These are phyloP conservation scores for Penicillium fimorum DNA, from an alignment of 495 filamentous ascomycete species.

Conservation along the genomic window DNA sequence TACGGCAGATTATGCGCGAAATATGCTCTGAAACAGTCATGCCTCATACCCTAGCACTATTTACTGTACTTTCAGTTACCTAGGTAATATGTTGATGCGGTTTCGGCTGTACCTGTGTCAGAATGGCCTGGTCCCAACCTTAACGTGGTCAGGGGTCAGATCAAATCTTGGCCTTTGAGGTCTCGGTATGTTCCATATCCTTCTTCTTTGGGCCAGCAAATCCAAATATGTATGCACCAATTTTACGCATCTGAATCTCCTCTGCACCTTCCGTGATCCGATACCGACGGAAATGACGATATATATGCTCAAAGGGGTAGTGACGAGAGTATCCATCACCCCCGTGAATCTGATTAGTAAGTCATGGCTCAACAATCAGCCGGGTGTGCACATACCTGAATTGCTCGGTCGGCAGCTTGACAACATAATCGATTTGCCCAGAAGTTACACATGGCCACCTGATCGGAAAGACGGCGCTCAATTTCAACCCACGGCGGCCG, in stretches of 20 bases:
- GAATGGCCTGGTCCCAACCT: not conserved
- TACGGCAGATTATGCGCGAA: not conserved
- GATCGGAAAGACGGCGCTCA: slow-evolving; percentile 52
- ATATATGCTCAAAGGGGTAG: slow-evolving; percentile 53
- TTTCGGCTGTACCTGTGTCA: not conserved
- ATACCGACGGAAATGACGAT: slow-evolving; percentile 50
- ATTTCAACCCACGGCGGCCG: slow-evolving; percentile 42
- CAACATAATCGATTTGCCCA: slow-evolving; percentile 59
- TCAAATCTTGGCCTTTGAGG: slow-evolving; percentile 20
- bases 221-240: slow-evolving; percentile 47
- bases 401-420: slow-evolving; percentile 58
- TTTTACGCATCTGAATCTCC: slow-evolving; percentile 50
- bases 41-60: not conserved
- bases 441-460: slow-evolving; percentile 64
- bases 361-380: not conserved
- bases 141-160: not conserved
- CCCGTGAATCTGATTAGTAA: slow-evolving; percentile 44
- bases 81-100: not conserved
- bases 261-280: slow-evolving; percentile 52
- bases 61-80: not conserved
- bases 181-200: slow-evolving; percentile 4
- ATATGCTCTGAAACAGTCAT: not conserved
- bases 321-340: slow-evolving; percentile 50
- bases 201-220: slow-evolving; percentile 33
- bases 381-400: slow-evolving; percentile 39